phyloP scores from a whole-genome alignment of 306 rosid species.

The Quercus ilex region DNA sequence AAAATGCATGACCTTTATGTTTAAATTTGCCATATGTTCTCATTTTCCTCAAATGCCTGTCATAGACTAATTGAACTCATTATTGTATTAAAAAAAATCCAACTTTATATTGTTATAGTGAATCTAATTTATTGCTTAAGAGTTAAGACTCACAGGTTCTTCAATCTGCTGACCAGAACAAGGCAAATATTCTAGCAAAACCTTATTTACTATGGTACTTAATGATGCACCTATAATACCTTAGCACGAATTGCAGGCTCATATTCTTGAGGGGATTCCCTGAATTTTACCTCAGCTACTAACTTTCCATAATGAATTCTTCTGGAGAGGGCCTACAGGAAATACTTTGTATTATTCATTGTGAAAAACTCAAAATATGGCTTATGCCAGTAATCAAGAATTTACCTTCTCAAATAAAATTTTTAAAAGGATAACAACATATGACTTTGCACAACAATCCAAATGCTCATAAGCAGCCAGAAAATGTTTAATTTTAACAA shows the following conservation, averaged over 20 bases:
- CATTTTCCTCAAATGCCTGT: no score
- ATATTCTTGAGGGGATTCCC: constrained; percentile 68
- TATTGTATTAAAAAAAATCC: neutral
- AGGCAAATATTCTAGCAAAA: neutral
- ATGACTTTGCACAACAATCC: neutral
- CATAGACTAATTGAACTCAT: no score
- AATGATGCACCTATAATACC: constrained; percentile 34
- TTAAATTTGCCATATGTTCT: no score
- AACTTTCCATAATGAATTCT: constrained; percentile 90
- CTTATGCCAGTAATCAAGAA: neutral
- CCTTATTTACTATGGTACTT: neutral
- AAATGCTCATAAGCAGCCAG: no score
- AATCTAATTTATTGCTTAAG: no score
- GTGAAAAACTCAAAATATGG: neutral
- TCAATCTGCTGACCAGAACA: neutral
- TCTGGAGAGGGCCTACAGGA: constrained; percentile 76
- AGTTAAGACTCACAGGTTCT: no score
- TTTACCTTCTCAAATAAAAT: neutral
- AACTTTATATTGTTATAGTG: no score
- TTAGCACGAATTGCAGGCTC: constrained; percentile 73
- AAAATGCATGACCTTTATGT: neutral
- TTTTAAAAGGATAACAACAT: neutral
- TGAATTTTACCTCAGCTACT: constrained; percentile 93
- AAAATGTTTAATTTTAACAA: no score
- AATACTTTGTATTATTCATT: neutral